Base-by-base conservation (phyloP, 306 rosid species). In the Fragaria ananassa region DNA sequence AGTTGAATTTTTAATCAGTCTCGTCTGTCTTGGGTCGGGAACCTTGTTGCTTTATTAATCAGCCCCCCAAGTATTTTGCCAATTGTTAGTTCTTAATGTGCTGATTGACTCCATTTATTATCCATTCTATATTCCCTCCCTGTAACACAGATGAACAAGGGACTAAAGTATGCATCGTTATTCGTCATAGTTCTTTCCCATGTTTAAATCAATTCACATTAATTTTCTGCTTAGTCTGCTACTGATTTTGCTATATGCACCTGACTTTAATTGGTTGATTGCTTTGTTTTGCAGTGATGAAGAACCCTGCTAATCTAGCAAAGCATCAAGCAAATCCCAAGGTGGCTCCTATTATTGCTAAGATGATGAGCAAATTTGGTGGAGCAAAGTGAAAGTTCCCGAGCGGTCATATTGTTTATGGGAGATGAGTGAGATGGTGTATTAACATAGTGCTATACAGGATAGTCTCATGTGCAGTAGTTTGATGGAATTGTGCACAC, bases 301-400 rank as follows among this genome's bases (percentile, higher is more conserved):
- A 86, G 88, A 86, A 93, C 84, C 98, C 96, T 64, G 95, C 95
- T 42, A 91, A 93, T 84, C 89, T 93, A 71, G 93, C 94, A 19
- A 91, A 93, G 85, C 98, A 93, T 81, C 96, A 93, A 76, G 54
- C 80, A 74, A 93, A 93, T 75, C 98, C 98, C 34, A 93, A 93
- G 86, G 96, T 93, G 78, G 98, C 96, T 58, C 98, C 98, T 13
- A 79, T 91, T 41, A 89, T 93, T 72, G 94, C 93, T 1, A 93
- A 93, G 88, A 93, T 93, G 98, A 93, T 93, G 98, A 58, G 78
- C 89, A 89, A 93, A 79, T 91, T 89, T 79, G 96, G 87, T 42
- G 97, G 91, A 54, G 86, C 93, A 0, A 62, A 85, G 77, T 89
- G 72, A 87, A 50, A 61, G 41, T 15, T 25, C 17, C 42, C 3